Evolutionary conservation across 2,329 filamentous ascomycete species (phyloP).

Genomic region (Beauveria brongniartii): DNA sequence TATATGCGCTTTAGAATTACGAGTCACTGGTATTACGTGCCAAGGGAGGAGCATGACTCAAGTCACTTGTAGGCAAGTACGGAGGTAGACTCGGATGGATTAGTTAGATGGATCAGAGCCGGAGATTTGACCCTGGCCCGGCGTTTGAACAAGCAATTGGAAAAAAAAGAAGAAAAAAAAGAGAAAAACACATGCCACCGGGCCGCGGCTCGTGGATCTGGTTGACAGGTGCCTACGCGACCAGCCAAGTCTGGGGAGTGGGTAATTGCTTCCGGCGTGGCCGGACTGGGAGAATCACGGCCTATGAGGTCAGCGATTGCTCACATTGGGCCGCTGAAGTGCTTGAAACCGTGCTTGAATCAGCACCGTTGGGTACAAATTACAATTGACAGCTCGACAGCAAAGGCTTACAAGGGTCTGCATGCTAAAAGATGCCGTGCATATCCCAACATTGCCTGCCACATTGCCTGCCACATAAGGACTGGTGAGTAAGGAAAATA

Average conservation of each 20-base stretch:
- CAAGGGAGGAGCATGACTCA: background rate
- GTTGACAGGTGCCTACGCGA: no score
- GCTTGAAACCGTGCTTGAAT: no score
- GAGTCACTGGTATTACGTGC: background rate
- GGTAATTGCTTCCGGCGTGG: background rate
- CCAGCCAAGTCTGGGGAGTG: background rate
- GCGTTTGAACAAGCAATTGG: background rate
- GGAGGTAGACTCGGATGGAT: no score
- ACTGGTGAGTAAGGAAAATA: no score
- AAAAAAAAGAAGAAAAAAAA: background rate
- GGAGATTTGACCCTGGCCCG: background rate
- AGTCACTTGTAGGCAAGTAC: background rate
- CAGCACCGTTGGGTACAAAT: no score
- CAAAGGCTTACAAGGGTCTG: background rate
- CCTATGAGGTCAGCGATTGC: background rate
- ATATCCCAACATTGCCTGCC: background rate
- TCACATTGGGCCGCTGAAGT: background rate
- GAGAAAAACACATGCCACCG: background rate
- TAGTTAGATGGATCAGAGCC: background rate
- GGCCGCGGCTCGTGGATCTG: conserved; percentile 4
- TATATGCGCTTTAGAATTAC: no score
- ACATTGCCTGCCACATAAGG: background rate
- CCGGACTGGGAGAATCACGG: background rate
- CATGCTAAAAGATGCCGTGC: background rate
- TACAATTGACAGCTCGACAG: no score